Percentiles rank a stretch among this genome's conserved stretches.
These are phyloP conservation scores for Salvia sclarea DNA, from an alignment of 305 asterid species.

Conservation along the genomic window DNA sequence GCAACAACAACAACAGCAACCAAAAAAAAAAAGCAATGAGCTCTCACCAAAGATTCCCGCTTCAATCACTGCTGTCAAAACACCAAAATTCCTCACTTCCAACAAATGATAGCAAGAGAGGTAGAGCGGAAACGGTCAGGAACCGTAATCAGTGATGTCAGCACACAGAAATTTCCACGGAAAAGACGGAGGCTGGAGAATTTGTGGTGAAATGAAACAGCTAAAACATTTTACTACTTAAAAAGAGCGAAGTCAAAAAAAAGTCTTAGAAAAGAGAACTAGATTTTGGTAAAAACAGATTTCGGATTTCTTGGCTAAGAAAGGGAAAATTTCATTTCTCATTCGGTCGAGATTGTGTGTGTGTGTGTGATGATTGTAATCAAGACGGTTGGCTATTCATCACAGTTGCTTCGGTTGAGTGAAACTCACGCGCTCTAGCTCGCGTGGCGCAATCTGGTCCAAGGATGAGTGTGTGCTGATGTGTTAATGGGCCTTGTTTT, in stretches of 20 bases:
- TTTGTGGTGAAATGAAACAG: not conserved
- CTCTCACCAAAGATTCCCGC: constrained; percentile 25
- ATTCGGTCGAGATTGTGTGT: not conserved
- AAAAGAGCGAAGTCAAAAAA: not conserved
- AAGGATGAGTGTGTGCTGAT: not conserved
- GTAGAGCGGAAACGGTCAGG: constrained; percentile 2
- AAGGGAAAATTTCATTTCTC: not conserved
- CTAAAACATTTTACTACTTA: constrained; percentile 1
- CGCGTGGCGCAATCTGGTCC: constrained; percentile 12
- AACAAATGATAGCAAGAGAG: not conserved
- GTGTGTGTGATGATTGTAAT: not conserved
- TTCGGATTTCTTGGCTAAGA: constrained; percentile 21
- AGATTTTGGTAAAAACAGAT: not conserved
- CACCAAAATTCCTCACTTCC: not conserved
- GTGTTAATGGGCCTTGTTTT: no score
- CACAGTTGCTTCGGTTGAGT: constrained; percentile 19
- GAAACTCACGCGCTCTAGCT: constrained; percentile 1
- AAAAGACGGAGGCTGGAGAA: not conserved
- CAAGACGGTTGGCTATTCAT: constrained; percentile 26
- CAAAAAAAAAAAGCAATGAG: not conserved
- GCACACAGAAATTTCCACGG: constrained; percentile 10
- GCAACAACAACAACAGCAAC: not conserved
- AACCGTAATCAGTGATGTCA: constrained; percentile 37
- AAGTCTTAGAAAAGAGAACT: not conserved
- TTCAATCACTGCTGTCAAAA: not conserved